Evolutionary conservation across 805 yeast species (phyloP).

Genomic region (Lipomyces kockii): DNA sequence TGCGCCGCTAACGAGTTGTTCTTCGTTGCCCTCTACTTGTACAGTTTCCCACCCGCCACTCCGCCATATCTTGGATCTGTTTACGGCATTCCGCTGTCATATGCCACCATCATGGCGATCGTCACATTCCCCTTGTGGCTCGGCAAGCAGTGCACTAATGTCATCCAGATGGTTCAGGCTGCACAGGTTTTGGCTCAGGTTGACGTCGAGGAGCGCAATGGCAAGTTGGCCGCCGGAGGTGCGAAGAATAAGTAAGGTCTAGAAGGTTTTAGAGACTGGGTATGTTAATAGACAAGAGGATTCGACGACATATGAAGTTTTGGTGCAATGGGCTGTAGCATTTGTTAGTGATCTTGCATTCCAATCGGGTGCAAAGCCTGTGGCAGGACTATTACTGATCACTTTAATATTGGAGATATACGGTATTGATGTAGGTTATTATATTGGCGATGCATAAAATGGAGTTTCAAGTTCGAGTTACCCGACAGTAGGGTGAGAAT

Average conservation of each 20-base stretch:
- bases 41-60: slow-evolving; percentile 58
- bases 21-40: slow-evolving; percentile 84
- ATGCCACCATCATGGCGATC: slow-evolving; percentile 63
- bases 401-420: not conserved
- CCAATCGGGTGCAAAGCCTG: not conserved
- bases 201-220: slow-evolving; percentile 64
- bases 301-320: not conserved
- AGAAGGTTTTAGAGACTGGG: not conserved
- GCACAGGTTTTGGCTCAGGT: slow-evolving; percentile 75
- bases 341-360: not conserved
- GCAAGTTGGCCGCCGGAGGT: slow-evolving; percentile 7
- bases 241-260: slow-evolving; percentile 13
- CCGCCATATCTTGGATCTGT: slow-evolving; percentile 48
- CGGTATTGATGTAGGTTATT: not conserved
- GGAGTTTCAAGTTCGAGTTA: not conserved
- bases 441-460: not conserved
- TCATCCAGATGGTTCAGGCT: slow-evolving; percentile 86
- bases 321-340: not conserved
- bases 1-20: slow-evolving; percentile 94
- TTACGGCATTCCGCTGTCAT: slow-evolving; percentile 52
- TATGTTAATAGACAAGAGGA: not conserved
- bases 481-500: not conserved
- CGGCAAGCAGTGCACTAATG: slow-evolving; percentile 88
- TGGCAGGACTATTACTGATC: not conserved
- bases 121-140: slow-evolving; percentile 83